phyloP scores from a whole-genome alignment of 1,284 basidiomycete genomes.

The Microbotryum intermedium region DNA sequence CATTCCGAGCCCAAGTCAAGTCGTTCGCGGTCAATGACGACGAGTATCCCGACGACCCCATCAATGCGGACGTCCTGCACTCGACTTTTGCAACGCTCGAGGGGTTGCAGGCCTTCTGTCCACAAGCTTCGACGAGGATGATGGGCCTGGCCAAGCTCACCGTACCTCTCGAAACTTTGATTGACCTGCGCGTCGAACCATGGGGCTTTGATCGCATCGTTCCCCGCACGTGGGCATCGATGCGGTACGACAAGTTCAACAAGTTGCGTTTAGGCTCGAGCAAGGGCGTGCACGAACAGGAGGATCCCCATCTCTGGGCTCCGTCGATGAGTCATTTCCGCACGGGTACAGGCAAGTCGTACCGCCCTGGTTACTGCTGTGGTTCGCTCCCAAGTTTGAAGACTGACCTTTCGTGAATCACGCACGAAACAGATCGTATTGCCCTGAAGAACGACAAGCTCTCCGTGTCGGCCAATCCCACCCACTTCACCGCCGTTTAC shows the following conservation, averaged over 20 bases:
- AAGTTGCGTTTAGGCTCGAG: constrained; percentile 63
- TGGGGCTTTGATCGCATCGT: constrained; percentile 79
- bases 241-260: constrained; percentile 94
- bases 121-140: constrained; percentile 40
- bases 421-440: constrained; percentile 54
- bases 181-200: constrained; percentile 74
- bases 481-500: constrained; percentile 79
- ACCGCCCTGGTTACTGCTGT: no score
- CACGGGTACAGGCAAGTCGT: constrained; percentile 19
- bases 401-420: constrained; percentile 57
- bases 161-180: constrained; percentile 79
- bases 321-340: constrained; percentile 17
- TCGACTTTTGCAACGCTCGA: constrained; percentile 67
- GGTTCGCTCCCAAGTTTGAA: no score
- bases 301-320: not conserved
- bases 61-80: constrained; percentile 77
- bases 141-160: constrained; percentile 39
- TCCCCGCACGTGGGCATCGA: constrained; percentile 73
- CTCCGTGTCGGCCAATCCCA: constrained; percentile 76
- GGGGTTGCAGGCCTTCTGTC: constrained; percentile 82
- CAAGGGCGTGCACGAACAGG: constrained; percentile 3
- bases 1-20: constrained; percentile 72
- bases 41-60: constrained; percentile 67
- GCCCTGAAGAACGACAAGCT: constrained; percentile 73
- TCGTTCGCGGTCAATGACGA: constrained; percentile 75